Percentiles rank a stretch among this genome's conserved stretches.
Conservation (phyloP, 2,329 filamentous ascomycete species). For the Dactylellina leptospora region DNA sequence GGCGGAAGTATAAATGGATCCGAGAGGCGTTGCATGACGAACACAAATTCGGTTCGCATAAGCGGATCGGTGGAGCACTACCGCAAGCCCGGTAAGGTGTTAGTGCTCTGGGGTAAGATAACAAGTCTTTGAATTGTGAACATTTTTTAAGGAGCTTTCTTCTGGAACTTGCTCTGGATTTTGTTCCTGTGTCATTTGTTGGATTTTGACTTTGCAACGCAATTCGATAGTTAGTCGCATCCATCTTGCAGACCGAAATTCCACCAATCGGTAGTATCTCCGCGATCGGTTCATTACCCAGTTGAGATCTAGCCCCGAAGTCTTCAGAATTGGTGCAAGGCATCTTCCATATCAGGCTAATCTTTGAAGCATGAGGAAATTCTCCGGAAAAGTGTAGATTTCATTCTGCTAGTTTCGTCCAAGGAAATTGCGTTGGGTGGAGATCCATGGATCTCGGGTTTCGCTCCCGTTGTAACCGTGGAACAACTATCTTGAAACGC, state of each 20-base stretch:
- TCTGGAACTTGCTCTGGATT: background rate
- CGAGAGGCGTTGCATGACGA: background rate
- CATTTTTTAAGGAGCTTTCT: background rate
- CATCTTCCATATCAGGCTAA: too few relatives aligned
- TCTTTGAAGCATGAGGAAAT: slow-evolving; percentile 5
- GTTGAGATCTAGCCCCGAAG: background rate
- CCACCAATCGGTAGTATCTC: slow-evolving; percentile 33
- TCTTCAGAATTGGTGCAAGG: slow-evolving; percentile 9
- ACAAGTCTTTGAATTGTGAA: background rate
- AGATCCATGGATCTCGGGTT: slow-evolving; percentile 42
- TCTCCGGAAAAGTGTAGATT: slow-evolving; percentile 11
- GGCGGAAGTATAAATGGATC: background rate
- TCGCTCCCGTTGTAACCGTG: slow-evolving; percentile 46
- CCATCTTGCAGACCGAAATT: slow-evolving; percentile 12
- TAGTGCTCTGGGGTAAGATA: background rate
- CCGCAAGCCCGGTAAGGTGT: too few relatives aligned
- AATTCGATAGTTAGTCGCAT: background rate
- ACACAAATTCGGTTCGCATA: too few relatives aligned
- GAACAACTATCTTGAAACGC: slow-evolving; percentile 35
- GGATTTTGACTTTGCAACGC: slow-evolving; percentile 30
- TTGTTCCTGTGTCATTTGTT: slow-evolving; percentile 1
- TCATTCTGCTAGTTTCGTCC: background rate
- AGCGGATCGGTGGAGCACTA: too few relatives aligned
- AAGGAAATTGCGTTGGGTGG: background rate
- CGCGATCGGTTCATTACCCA: slow-evolving; percentile 4